Evolutionary conservation across 306 rosid genomes (phyloP), one percentile per base, ranked within the genome.

Genomic region (Styphnolobium japonicum): DNA sequence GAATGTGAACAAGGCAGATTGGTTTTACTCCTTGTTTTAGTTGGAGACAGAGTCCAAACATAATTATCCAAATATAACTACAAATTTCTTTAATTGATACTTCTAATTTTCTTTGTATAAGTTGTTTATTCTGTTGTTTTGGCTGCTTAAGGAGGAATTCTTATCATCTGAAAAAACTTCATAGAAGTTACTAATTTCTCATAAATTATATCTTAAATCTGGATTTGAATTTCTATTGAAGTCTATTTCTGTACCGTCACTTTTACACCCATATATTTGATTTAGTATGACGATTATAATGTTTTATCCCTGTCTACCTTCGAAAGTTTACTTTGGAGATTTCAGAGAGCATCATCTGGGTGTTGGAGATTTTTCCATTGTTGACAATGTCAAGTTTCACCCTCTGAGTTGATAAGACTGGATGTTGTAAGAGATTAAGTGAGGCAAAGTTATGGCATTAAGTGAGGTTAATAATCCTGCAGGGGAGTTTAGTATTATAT

Each of bases 1-100:
- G 68, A 73, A 57, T 73, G 56, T 42, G 62, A 23, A 40, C 16
- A 43, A 73, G 37, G 77, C 37, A 33, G 76, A 53, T 53, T 36
- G 52, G 52, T 53, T 53, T 53, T 72, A 53, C 51, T 53, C 23
- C 64, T 51, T 34, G 49, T 72, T 72, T 53, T 34, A 34, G 48
- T 51, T 33, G 33, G 33, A 51, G n/a, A 63, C 31, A 16, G 40
- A 71, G 7, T 70, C 46, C 46, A 70, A 33, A 22, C 63, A 19
- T 19, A 36, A 29, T 29, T 67, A 67, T 67, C 45, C 40, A 25
- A 68, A 68, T 51, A 36, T 51, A 51, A 33, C 46, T 23, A 33
- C 51, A 19, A 14, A 53, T 71, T 25, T 34, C 51, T 18, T 7
- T 71, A 36, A 11, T 34, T 21, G 36, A 19, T 31, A 0, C 67